Evolutionary conservation across 164 flowering plant species (phyloP), one percentile per base, ranked within the genome.

Genomic region (Nelumbo lutea): DNA sequence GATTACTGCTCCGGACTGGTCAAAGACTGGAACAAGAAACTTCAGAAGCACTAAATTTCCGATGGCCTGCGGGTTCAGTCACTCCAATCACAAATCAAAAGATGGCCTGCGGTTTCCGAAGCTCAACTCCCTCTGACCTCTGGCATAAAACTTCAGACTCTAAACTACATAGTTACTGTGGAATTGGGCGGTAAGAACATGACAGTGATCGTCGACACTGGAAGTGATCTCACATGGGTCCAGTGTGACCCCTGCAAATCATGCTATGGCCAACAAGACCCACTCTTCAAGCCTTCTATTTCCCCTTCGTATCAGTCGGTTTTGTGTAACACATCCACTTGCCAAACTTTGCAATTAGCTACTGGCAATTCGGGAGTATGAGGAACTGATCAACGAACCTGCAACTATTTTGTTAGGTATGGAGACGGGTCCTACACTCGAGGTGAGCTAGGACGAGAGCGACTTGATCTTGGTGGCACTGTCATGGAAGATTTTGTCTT

Each of bases 201-300:
- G 82, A 83, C 88, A 1, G 82, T 90, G 42, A 86, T 89, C n/a
- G 83, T 90, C 0, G 98, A 93, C 76, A 93, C 98, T 0, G 97
- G 98, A 46, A 89, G 96, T 55, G 96, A 90, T 50, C 74, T 93
- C 13, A 90, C 96, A 9, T 93, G 98, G 98, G 85, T 88, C 47
- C 98, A 93, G 76, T 93, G 98, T 77, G 77, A 80, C 38, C 98
- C 98, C 9, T 93, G 98, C 73, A 76, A 47, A 60, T 72, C 62
- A 3, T 93, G 97, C 67, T 89, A 90, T 62, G 72, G 67, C 64
- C 98, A 93, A 69, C 83, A 80, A 68, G 94, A 84, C 41, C 90
- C 97, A 4, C 68, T 93, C 27, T 91, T 86, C 74, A 72, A 88
- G 68, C 90, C 98, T 3, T 50, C 81, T 7, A 5, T 45, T 0